phyloP scores from a whole-genome alignment of 2,329 filamentous ascomycete species.

The Cercospora janseana region DNA sequence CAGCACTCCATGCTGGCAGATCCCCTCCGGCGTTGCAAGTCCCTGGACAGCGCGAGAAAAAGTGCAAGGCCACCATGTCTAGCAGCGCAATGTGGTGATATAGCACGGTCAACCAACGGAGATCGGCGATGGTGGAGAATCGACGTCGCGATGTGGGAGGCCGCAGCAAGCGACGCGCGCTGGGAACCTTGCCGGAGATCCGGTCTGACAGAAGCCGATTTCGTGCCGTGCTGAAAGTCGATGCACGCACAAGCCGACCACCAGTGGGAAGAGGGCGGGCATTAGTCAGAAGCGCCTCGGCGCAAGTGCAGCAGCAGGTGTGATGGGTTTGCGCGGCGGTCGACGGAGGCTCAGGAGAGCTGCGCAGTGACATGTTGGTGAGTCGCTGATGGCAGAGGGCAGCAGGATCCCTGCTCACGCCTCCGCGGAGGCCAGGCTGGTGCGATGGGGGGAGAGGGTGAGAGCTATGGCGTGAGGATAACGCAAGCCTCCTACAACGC shows the following conservation, averaged over 20 bases:
- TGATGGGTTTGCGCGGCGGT: neutral
- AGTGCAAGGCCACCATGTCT: slow-evolving; percentile 7
- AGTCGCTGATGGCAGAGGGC: neutral
- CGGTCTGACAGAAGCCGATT: neutral
- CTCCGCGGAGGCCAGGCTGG: slow-evolving; percentile 13
- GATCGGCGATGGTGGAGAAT: slow-evolving; percentile 9
- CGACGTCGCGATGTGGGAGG: slow-evolving; percentile 2
- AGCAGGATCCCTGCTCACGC: neutral
- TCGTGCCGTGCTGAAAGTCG: neutral
- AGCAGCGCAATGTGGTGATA: neutral
- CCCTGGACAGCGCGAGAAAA: slow-evolving; percentile 1
- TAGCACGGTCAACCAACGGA: slow-evolving; percentile 6
- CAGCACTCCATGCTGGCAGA: neutral
- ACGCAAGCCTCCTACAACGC: slow-evolving; percentile 15
- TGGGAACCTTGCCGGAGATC: neutral
- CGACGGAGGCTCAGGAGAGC: slow-evolving; percentile 1
- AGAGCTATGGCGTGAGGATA: slow-evolving; percentile 20
- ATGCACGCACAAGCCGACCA: neutral
- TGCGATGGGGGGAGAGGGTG: too few relatives aligned
- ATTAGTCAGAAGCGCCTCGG: neutral
- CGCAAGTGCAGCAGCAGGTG: neutral
- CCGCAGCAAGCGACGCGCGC: neutral
- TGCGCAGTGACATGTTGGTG: neutral
- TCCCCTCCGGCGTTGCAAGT: slow-evolving; percentile 1
- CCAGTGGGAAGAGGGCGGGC: slow-evolving; percentile 1